Evolutionary conservation across 495 filamentous ascomycete genomes (phyloP).

Genomic region (Aspergillus incahuasiensis): DNA sequence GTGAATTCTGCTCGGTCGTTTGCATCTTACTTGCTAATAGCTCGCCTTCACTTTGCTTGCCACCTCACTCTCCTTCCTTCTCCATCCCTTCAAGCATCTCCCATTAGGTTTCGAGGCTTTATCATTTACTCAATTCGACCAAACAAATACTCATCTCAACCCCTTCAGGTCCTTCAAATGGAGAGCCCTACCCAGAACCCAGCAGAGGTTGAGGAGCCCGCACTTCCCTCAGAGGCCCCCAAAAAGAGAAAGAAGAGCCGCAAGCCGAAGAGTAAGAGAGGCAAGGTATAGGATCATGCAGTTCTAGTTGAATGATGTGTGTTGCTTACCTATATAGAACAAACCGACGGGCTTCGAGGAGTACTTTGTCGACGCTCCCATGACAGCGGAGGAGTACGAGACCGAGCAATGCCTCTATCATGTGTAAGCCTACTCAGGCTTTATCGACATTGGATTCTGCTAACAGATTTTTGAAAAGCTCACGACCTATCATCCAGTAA

Average conservation of each 20-base stretch:
- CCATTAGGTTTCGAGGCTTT: neutral
- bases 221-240: neutral
- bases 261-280: slow-evolving; percentile 45
- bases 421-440: slow-evolving; percentile 30
- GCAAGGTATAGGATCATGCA: slow-evolving; percentile 23
- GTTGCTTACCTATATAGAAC: slow-evolving; percentile 25
- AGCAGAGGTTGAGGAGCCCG: neutral
- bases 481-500: slow-evolving; percentile 39
- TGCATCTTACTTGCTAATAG: neutral
- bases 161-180: neutral
- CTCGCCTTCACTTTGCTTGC: too few species aligned
- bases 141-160: neutral
- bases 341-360: slow-evolving; percentile 64
- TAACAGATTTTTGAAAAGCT: slow-evolving; percentile 27
- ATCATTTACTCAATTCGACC: neutral
- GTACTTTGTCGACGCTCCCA: slow-evolving; percentile 69
- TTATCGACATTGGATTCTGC: slow-evolving; percentile 8
- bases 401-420: slow-evolving; percentile 59
- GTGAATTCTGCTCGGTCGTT: neutral
- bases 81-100: too few species aligned
- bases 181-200: neutral
- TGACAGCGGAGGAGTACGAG: slow-evolving; percentile 60
- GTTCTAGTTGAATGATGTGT: neutral
- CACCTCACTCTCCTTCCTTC: neutral
- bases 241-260: slow-evolving; percentile 31